Evolutionary conservation across 495 filamentous ascomycete species (phyloP).

Genomic region (Bacidia gigantensis): DNA sequence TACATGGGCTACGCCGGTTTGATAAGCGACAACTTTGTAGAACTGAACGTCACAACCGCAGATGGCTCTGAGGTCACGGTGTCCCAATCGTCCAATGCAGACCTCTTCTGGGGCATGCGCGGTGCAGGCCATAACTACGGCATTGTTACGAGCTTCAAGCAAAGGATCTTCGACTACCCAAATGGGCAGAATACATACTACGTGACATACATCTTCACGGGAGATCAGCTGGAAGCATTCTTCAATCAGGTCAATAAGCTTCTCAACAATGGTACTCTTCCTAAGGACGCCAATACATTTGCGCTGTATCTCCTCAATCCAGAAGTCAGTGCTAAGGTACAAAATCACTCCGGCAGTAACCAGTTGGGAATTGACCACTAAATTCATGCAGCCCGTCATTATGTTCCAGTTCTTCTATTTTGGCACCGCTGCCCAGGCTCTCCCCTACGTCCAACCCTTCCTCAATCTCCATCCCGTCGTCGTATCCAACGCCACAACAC

Average conservation of each 20-base stretch:
- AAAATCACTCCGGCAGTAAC: not conserved
- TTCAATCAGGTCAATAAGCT: slow-evolving; percentile 3
- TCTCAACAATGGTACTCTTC: slow-evolving; percentile 6
- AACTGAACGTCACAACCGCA: slow-evolving; percentile 3
- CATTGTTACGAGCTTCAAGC: slow-evolving; percentile 20
- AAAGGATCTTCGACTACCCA: slow-evolving; percentile 19
- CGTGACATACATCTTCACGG: slow-evolving; percentile 13
- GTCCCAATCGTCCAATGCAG: slow-evolving; percentile 3
- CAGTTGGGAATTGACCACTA: not conserved
- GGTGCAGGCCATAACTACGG: slow-evolving; percentile 16
- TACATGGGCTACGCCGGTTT: slow-evolving; percentile 11
- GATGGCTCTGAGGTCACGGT: slow-evolving; percentile 6
- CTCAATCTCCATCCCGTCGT: slow-evolving; percentile 12
- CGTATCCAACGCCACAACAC: slow-evolving; percentile 5
- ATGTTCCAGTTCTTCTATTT: not conserved
- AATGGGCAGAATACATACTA: slow-evolving; percentile 7
- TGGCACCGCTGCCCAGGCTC: slow-evolving; percentile 2
- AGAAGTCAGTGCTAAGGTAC: not conserved
- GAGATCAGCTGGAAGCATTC: slow-evolving; percentile 10
- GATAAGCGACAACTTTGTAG: slow-evolving; percentile 7
- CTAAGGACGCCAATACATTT: slow-evolving; percentile 3
- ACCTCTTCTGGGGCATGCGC: slow-evolving; percentile 13
- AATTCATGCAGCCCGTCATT: slow-evolving; percentile 1
- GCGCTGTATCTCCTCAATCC: not conserved
- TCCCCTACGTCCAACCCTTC: slow-evolving; percentile 10